Evolutionary conservation across 2,329 filamentous ascomycete species (phyloP), one percentile per base, ranked within the genome.

Genomic region (Incumbomyces lentus): DNA sequence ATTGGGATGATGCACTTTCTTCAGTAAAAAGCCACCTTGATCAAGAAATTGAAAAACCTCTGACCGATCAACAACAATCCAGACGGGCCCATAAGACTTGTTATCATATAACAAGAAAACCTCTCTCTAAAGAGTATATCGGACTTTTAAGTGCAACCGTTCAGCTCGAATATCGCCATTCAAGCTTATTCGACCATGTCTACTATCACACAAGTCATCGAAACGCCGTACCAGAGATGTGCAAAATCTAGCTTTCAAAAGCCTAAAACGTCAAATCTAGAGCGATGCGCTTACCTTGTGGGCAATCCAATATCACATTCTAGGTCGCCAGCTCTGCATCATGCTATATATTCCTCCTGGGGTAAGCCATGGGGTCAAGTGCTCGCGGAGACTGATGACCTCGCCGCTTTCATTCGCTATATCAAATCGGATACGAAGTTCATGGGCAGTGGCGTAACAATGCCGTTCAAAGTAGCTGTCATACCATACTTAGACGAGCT

Each of bases 401-500:
- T 68, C 38, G 49, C 58, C 16, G 60, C 54, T 26, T 67, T 62
- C 51, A 51, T 68, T 5, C 53, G 53, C 33, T 59, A 61, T 18
- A 61, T 66, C 53, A 59, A 60, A 33, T 49, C 58, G 34, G 64
- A 67, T 48, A 59, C 62, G 33, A 67, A 67, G 46, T 66, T 67
- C 45, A 61, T 68, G 76, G 81, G 82, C 46, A 78, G 81, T 17
- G 79, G 82, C 2, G 79, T 90, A 32, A 90, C 85, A 16, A 92
- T 90, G 55, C 86, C 86, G 0, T 81, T 86, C 70, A 90, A 92
- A 64, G 77, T 90, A 19, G 72, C 78, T 56, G 86, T 90, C 60
- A 76, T 89, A 49, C 72, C 77, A 0, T 72, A 86, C 55, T 73
- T 90, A 7, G 84, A 90, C 59, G 76, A 81, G 45, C 68, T 89